Evolutionary conservation across 495 filamentous ascomycete species (phyloP).

Genomic region (Hypoxylon lienhwacheense): DNA sequence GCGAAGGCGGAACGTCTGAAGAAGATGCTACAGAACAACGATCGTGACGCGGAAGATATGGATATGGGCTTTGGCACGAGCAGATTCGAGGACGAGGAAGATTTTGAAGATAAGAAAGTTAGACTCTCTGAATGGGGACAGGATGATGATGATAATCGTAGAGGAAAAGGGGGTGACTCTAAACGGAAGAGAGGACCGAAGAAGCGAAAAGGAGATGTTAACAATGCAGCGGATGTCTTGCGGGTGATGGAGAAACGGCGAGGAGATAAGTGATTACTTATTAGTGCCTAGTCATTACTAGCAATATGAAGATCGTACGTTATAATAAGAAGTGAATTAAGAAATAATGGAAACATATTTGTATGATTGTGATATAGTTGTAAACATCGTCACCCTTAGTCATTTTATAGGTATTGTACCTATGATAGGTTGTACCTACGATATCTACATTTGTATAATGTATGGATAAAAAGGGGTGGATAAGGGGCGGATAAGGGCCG

Average conservation of each 20-base stretch:
- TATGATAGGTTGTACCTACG: too few relatives aligned
- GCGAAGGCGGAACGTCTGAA: constrained; percentile 65
- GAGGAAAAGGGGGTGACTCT: constrained; percentile 48
- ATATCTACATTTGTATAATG: too few relatives aligned
- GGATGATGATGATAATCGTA: constrained; percentile 56
- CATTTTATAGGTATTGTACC: too few relatives aligned
- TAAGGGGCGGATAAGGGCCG: too few relatives aligned
- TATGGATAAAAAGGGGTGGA: too few relatives aligned
- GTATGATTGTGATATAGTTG: too few relatives aligned
- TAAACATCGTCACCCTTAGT: too few relatives aligned
- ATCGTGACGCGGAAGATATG: constrained; percentile 87
- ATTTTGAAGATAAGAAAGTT: constrained; percentile 60
- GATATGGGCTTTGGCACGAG: constrained; percentile 92
- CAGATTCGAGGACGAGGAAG: constrained; percentile 78
- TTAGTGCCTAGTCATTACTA: too few relatives aligned
- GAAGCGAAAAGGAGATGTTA: constrained; percentile 83
- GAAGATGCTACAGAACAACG: constrained; percentile 73
- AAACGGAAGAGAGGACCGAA: constrained; percentile 81
- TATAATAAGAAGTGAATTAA: too few relatives aligned
- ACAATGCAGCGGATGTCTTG: constrained; percentile 80
- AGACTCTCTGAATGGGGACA: constrained; percentile 68
- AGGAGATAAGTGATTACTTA: constrained; percentile 25
- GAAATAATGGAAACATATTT: too few relatives aligned
- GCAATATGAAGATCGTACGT: too few relatives aligned
- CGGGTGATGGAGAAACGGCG: constrained; percentile 70